Evolutionary conservation across 2,329 filamentous ascomycete genomes (phyloP), one percentile per base, ranked within the genome.

Genomic region (Beauveria bassiana): DNA sequence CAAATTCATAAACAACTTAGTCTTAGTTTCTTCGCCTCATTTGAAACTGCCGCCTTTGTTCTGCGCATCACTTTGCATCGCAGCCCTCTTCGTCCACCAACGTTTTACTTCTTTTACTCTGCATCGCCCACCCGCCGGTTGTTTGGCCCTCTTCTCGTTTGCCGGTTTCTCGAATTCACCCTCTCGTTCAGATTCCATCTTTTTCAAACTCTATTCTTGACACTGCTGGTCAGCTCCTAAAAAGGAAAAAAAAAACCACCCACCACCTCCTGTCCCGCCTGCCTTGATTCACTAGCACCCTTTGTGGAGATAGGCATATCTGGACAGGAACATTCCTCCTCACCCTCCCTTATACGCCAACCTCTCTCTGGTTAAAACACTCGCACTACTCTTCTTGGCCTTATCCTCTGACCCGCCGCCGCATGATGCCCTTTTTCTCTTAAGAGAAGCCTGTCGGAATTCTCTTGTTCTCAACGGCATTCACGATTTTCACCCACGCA

Each of bases 271-370:
- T 61, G 50, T 12, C 50, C 28, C 50, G 34, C 59, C 62, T 65
- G 34, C 59, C 62, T 65, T 40, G 64, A 65, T 53, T 60, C 61
- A 57, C 61, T 63, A 56, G 64, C 63, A 62, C 61, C 63, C 61
- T 61, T 63, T 62, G 42, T 62, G 38, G 53, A 26, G 45, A 16
- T 52, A 52, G 57, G 57, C 34, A 40, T 40, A 45, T 53, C 51
- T 40, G 38, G 16, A 22, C 40, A 10, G 40, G 40, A 56, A 47
- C 57, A 59, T 59, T 59, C 57, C 57, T 59, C 46, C 46, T 31
- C 55, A 47, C 10, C 40, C 49, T 28, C 18, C 10, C 31, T 28
- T 22, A n/a, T 10, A 42, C 56, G 46, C 46, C 56, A 59, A 40
- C 3, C 45, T 50, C 55, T 20, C 42, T 31, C 45, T 38, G 26